A percentile compares a stretch with the other conserved stretches of the same genome.
phyloP scores from a whole-genome alignment of 306 rosid genomes.

The Bauhinia variegata region DNA sequence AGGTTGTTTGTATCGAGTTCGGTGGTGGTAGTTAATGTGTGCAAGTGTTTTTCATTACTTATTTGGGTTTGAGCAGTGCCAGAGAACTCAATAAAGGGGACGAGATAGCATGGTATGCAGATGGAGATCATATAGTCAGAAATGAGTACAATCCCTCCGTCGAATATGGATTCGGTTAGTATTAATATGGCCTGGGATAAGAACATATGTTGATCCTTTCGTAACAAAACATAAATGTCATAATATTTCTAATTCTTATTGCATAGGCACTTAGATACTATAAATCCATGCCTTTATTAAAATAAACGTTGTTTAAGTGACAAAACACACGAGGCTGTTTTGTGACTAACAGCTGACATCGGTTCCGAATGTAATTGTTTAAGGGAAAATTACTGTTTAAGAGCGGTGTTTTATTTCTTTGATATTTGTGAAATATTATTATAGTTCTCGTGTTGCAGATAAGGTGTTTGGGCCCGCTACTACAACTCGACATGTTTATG shows the following conservation, averaged over 20 bases:
- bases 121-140: slow-evolving; percentile 71
- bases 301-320: not conserved
- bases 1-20: not conserved
- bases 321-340: not conserved
- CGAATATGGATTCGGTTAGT: slow-evolving; percentile 79
- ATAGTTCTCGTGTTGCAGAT: slow-evolving; percentile 34
- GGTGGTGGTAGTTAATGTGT: not conserved
- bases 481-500: slow-evolving; percentile 90
- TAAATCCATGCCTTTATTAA: not conserved
- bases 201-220: not conserved
- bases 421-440: not conserved
- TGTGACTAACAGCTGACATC: not conserved
- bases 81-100: slow-evolving; percentile 85
- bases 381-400: not conserved
- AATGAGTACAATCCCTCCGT: slow-evolving; percentile 67
- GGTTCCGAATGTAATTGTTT: not conserved
- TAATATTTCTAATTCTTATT: not conserved
- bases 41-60: not conserved
- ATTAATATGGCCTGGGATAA: not conserved
- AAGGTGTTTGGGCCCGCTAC: slow-evolving; percentile 90
- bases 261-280: not conserved
- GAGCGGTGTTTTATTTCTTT: slow-evolving; percentile 3
- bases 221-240: no score
- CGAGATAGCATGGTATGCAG: slow-evolving; percentile 89
- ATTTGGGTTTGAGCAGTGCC: slow-evolving; percentile 47